phyloP scores from a whole-genome alignment of 257 asterid genomes.

The Solanum pimpinellifolium region DNA sequence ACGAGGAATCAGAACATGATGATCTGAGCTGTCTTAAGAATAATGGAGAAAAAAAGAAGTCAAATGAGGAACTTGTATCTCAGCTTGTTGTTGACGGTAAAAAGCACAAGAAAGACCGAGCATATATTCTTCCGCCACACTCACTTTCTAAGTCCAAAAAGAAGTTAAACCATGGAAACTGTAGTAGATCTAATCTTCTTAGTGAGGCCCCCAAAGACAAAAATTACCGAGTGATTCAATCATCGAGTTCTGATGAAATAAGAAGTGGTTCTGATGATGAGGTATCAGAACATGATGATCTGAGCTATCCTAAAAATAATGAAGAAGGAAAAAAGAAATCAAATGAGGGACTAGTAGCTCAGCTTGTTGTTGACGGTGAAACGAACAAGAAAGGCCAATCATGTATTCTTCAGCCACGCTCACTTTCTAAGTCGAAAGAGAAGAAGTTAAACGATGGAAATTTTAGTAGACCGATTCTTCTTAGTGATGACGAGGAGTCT shows the following conservation, averaged over 20 bases:
- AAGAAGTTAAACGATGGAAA: background rate
- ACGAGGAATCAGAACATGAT: background rate
- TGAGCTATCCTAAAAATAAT: background rate
- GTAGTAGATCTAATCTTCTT: background rate
- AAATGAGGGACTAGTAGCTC: background rate
- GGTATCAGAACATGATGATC: background rate
- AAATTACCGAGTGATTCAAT: background rate
- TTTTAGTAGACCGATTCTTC: background rate
- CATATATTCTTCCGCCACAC: constrained; percentile 1
- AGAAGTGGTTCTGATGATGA: background rate
- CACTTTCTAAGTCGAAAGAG: background rate
- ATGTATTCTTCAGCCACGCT: background rate
- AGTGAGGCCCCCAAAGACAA: background rate
- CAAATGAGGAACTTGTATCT: background rate
- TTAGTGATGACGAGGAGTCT: background rate
- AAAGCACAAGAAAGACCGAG: background rate
- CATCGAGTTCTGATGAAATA: background rate
- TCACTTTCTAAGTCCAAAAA: background rate
- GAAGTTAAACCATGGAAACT: background rate
- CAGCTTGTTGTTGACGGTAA: background rate
- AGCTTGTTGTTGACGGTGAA: background rate
- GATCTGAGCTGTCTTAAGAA: background rate
- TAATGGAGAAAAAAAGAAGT: background rate
- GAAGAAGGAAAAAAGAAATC: background rate
- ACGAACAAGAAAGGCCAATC: background rate